A percentile compares a stretch with the other conserved stretches of the same genome.
Conservation (phyloP, 768 basidiomycete genomes). For the Gymnopilus junonius region DNA sequence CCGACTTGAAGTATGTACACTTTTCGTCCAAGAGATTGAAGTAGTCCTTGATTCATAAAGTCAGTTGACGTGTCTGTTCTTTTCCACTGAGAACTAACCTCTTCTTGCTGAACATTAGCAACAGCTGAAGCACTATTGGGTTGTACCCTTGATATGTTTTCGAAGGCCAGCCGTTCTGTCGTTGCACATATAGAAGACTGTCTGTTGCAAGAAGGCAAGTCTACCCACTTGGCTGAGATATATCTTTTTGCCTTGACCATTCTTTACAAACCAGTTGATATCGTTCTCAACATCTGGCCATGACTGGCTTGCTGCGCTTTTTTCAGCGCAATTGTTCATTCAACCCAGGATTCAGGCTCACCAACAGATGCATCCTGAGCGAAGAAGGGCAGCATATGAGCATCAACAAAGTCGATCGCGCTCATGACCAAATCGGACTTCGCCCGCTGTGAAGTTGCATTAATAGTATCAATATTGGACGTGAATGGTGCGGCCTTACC, state of each 20-base stretch:
- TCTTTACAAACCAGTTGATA: constrained; percentile 68
- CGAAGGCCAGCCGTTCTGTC: constrained; percentile 81
- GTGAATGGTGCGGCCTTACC: constrained; percentile 24
- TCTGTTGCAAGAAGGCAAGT: neutral
- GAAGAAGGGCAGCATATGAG: constrained; percentile 77
- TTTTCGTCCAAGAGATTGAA: constrained; percentile 65
- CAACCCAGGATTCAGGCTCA: constrained; percentile 22
- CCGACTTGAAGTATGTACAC: constrained; percentile 64
- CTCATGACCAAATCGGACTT: constrained; percentile 55
- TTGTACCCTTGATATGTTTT: constrained; percentile 62
- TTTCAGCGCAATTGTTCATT: neutral
- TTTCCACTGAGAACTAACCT: constrained; percentile 38
- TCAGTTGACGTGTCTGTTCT: neutral
- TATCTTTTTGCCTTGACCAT: constrained; percentile 73
- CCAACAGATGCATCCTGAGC: constrained; percentile 58
- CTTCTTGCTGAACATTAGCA: constrained; percentile 64
- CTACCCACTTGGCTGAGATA: constrained; percentile 65
- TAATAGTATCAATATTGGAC: neutral
- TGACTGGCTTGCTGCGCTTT: constrained; percentile 49
- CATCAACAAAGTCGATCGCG: constrained; percentile 66
- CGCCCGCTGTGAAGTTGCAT: constrained; percentile 35
- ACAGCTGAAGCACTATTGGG: constrained; percentile 68
- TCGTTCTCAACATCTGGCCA: constrained; percentile 68
- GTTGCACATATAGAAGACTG: neutral
- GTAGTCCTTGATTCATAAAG: constrained; percentile 51